Base-by-base conservation (phyloP, 306 rosid species). In the Castanea mollissima region DNA sequence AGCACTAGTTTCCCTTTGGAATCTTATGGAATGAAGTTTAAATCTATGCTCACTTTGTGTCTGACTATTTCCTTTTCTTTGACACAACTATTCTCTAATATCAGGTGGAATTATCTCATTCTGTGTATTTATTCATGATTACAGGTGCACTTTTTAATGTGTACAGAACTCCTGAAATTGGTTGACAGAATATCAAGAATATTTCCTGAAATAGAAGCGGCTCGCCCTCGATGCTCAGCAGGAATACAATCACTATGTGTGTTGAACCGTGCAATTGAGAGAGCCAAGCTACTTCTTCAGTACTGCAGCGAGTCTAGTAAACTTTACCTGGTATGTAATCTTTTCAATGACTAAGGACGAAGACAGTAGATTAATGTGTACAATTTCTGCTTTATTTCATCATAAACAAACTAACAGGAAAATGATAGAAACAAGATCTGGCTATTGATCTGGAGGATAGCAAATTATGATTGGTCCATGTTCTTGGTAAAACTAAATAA, bases 311-410 rank as follows among this genome's bases (percentile, higher is more conserved):
- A 94, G 23, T 89, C 90, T 38, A 94, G 97, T 83, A 88, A 86
- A 88, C 93, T 94, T 84, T 94, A 94, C 82, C 90, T 94, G 93
- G 98, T 94, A 29, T 6, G 97, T 83, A 67, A 65, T 46, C 79
- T 59, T 59, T 60, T 62, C 49, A 63, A 84, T 79, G 76, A 62
- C 69, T 63, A 69, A 52, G 78, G 38, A 13, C 60, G 70, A 49
- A 49, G 65, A 79, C 78, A 54, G 71, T 49, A 44, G 71, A 65
- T 73, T 69, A 38, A 5, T 31, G 67, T 41, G 55, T 75, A 60
- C 46, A 32, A 18, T 35, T 58, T 49, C 41, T 76, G 49, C 18
- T 58, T 23, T 12, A 41, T 59, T 27, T 19, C 52, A 60, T 41
- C 60, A 29, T 38, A 55, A 74, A 55, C 49, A 63, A 35, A 6